These are phyloP conservation scores for Sideroxylon spinosum DNA, from an alignment of 179 eudicot genomes.

Conservation along the genomic window DNA sequence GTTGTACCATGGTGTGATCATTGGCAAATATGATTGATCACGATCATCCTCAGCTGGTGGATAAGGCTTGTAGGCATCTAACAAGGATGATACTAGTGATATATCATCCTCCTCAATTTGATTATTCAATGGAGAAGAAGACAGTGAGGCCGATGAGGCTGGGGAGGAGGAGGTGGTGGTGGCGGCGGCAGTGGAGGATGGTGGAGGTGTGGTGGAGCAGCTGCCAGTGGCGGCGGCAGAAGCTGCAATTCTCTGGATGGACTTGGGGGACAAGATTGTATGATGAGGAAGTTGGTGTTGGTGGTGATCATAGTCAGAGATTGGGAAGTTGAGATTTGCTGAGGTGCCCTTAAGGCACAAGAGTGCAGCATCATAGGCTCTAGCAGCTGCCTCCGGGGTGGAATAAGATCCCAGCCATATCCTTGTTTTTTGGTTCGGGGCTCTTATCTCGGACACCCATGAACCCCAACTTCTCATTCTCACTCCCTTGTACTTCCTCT, in stretches of 20 bases:
- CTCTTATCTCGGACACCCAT: slow-evolving; percentile 89
- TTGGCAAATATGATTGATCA: slow-evolving; percentile 20
- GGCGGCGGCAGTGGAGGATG: slow-evolving; percentile 17
- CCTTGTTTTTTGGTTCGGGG: slow-evolving; percentile 84
- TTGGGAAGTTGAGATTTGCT: slow-evolving; percentile 80
- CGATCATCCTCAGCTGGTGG: not conserved
- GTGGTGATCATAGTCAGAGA: slow-evolving; percentile 4
- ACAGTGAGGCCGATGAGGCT: slow-evolving; percentile 22
- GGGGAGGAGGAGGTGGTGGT: slow-evolving; percentile 15
- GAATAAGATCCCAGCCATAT: slow-evolving; percentile 94
- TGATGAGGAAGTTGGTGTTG: slow-evolving; percentile 5
- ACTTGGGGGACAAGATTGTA: slow-evolving; percentile 56
- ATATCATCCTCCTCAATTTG: slow-evolving; percentile 36
- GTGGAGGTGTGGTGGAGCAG: slow-evolving; percentile 17
- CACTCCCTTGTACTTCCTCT: slow-evolving; percentile 75
- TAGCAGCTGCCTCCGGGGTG: slow-evolving; percentile 90
- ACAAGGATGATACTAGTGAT: slow-evolving; percentile 7
- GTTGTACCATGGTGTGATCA: slow-evolving; percentile 46
- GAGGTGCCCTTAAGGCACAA: slow-evolving; percentile 79
- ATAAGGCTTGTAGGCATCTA: not conserved
- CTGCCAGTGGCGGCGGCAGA: slow-evolving; percentile 46
- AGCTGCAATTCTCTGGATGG: slow-evolving; percentile 71
- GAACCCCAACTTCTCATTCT: slow-evolving; percentile 98
- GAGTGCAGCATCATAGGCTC: slow-evolving; percentile 94
- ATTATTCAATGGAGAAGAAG: slow-evolving; percentile 26